Conservation (phyloP, 768 basidiomycete genomes). For the Leucocoprinus birnbaumii region DNA sequence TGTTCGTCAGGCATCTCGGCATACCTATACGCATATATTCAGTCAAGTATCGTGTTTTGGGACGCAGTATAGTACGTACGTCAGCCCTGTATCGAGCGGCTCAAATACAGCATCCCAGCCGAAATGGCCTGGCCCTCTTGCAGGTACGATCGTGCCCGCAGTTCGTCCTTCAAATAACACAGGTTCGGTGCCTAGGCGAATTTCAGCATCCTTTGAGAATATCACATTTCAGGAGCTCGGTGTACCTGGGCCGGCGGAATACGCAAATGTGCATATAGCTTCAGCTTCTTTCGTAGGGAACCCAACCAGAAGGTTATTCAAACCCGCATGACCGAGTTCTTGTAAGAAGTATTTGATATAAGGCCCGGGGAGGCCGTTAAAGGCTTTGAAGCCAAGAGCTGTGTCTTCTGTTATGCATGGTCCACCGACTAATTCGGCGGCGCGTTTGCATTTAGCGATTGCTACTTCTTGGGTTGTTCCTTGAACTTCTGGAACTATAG, state of each 20-base stretch:
- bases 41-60: no score
- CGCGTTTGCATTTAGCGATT: slow-evolving; percentile 77
- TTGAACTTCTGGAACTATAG: slow-evolving; percentile 87
- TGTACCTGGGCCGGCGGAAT: slow-evolving; percentile 77
- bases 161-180: slow-evolving; percentile 80
- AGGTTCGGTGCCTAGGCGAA: slow-evolving; percentile 63
- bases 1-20: slow-evolving; percentile 70
- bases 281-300: slow-evolving; percentile 80
- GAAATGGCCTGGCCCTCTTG: slow-evolving; percentile 75
- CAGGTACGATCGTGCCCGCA: slow-evolving; percentile 84
- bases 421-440: slow-evolving; percentile 69
- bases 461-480: slow-evolving; percentile 92
- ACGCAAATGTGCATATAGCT: slow-evolving; percentile 96
- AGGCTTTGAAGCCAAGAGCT: slow-evolving; percentile 85
- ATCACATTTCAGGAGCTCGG: no score
- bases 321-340: slow-evolving; percentile 82
- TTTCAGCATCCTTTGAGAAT: no score
- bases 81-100: slow-evolving; percentile 70
- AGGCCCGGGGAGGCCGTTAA: slow-evolving; percentile 91
- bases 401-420: slow-evolving; percentile 87
- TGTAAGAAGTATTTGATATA: slow-evolving; percentile 95
- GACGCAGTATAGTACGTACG: slow-evolving; percentile 42
- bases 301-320: slow-evolving; percentile 77
- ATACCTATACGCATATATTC: slow-evolving; percentile 45
- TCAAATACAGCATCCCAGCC: slow-evolving; percentile 93